Base-by-base conservation (phyloP, 2,329 filamentous ascomycete species). In the Pleurostoma richardsiae region DNA sequence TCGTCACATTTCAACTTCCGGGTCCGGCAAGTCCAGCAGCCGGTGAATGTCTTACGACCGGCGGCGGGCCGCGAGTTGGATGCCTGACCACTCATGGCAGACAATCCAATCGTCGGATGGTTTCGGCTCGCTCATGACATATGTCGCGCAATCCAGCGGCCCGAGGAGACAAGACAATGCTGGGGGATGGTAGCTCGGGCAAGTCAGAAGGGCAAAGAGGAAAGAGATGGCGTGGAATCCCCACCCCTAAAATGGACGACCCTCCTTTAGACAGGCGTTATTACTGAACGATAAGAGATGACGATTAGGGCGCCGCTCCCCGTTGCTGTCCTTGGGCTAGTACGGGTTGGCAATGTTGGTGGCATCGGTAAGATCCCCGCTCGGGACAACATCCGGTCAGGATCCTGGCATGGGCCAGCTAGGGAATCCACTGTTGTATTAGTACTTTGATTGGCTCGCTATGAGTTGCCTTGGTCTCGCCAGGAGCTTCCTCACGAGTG, bases 1-100 rank as follows among this genome's bases (percentile, higher is more conserved):
- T 68, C 65, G 46, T 68, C 66, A 44, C 64, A 66, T 54, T 68
- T 68, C 54, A 67, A 60, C 50, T 63, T 62, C 19, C 65, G 58
- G 30, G 59, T 52, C 19, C 65, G 64, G 49, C 65, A 68, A 5
- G 64, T 64, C 63, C 63, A 66, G 47, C 65, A 68, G 8, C 65
- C 65, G 3, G 54, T 57, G 46, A 61, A 60, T 3, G 54, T 59
- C 48, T 62, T 62, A n/a, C 33, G 33, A 36, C 33, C 33, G 33
- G 33, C n/a, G 33, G 33, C n/a, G 33, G 33, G n/a, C 33, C 33
- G 33, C n/a, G 33, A 36, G 33, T n/a, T 36, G 33, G 33, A n/a
- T 36, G 33, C 33, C 8, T n/a, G 33, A n/a, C 33, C n/a, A 36
- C 33, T n/a, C 33, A 36, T 36, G n/a, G 33, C 33, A n/a, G n/a